Evolutionary conservation across 208 protist species (phyloP).

Genomic region (Leishmania gerbilli): DNA sequence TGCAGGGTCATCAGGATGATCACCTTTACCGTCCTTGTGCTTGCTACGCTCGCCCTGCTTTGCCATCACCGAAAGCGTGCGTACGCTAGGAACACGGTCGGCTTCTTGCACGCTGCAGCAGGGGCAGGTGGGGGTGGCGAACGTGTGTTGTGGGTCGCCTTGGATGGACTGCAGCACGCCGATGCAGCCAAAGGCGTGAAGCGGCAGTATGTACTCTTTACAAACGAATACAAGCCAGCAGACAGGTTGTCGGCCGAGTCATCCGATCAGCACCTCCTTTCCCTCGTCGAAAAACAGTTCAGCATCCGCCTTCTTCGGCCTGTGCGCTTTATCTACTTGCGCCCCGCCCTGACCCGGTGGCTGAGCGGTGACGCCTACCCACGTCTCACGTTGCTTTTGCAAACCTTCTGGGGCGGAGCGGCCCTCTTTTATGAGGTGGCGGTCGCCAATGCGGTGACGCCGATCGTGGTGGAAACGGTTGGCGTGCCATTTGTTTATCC

Average conservation of each 20-base stretch:
- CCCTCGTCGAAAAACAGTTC: constrained; percentile 63
- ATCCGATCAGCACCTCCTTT: constrained; percentile 23
- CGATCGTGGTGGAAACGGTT: constrained; percentile 93
- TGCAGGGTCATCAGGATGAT: not conserved
- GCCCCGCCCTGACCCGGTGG: constrained; percentile 41
- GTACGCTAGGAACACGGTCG: constrained; percentile 56
- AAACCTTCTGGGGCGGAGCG: constrained; percentile 88
- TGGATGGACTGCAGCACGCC: constrained; percentile 69
- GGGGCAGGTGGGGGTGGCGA: constrained; percentile 96
- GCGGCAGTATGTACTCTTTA: constrained; percentile 69
- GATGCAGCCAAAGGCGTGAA: constrained; percentile 37
- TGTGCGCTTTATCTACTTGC: constrained; percentile 75
- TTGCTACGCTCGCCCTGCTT: constrained; percentile 15
- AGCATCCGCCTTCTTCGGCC: constrained; percentile 55
- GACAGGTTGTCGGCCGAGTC: not conserved
- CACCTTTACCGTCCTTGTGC: constrained; percentile 13
- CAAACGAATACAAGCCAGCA: constrained; percentile 27
- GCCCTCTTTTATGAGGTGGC: constrained; percentile 90
- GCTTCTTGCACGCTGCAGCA: constrained; percentile 91
- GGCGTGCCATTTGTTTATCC: constrained; percentile 96
- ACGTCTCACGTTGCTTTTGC: constrained; percentile 92
- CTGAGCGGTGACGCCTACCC: constrained; percentile 76
- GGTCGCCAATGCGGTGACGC: constrained; percentile 58
- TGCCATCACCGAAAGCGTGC: constrained; percentile 19
- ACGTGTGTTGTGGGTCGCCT: constrained; percentile 94